Evolutionary conservation across 2,329 filamentous ascomycete genomes (phyloP), one percentile per base, ranked within the genome.

Genomic region (Didymella glomerata): DNA sequence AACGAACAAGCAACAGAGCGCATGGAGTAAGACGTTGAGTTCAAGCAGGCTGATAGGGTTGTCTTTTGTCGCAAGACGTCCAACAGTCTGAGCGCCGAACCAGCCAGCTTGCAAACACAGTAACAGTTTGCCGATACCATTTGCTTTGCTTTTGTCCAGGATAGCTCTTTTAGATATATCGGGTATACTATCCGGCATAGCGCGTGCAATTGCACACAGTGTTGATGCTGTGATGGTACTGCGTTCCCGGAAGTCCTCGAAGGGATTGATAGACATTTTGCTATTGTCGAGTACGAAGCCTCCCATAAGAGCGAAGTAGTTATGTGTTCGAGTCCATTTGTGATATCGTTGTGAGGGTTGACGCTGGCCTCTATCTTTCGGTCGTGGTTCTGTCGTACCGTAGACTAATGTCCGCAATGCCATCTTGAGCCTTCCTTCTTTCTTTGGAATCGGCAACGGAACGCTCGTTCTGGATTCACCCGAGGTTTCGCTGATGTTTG

Each of bases 241-340:
- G 25, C 41, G 36, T 5, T 5, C 28, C 3, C 16, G 13, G 14
- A 51, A 18, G 1, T 34, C 1, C 11, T 34, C 18, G 14, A 36
- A n/a, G 14, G 38, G 25, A 34, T 25, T 45, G 10, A 47, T 11
- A 1, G 32, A 32, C 28, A 54, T 6, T 2, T 20, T 4, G 42
- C 24, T 27, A 2, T 6, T 45, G 14, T 46, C 27, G 11, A 58
- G 13, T 5, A 18, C 51, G 18, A 57, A 61, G 4, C 64, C 60
- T 18, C 64, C 62, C 64, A 67, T 67, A 5, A 50, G 24, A 5
- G 47, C 62, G 44, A 54, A 65, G 16, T 62, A 46, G 27, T 52
- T 48, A 40, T 67, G 62, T 4, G 24, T 25, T 7, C 24, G 24
- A 25, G 24, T 25, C 24, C 27, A 28, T 5, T 6, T 4, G 27